Evolutionary conservation across 2,329 filamentous ascomycete genomes (phyloP).

Genomic region (Atkinsonella hypoxylon): DNA sequence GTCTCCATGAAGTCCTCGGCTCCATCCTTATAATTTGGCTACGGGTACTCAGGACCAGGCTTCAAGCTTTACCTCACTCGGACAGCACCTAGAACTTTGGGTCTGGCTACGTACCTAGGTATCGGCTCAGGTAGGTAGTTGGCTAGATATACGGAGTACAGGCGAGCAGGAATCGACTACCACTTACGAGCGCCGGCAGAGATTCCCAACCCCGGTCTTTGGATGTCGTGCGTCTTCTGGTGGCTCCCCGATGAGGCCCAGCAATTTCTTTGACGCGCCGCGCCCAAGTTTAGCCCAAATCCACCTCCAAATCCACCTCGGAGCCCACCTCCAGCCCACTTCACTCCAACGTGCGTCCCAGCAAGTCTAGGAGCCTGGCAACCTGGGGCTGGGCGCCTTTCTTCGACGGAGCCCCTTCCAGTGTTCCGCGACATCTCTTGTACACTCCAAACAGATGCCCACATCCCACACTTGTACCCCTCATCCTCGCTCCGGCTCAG

Average conservation of each 20-base stretch:
- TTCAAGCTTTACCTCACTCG: slow-evolving; percentile 1
- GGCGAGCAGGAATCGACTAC: neutral
- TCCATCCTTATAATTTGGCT: slow-evolving; percentile 3
- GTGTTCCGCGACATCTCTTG: slow-evolving; percentile 1
- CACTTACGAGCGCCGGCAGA: neutral
- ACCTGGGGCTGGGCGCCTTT: neutral
- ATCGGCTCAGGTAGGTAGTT: too few species aligned
- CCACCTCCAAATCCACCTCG: slow-evolving; percentile 5
- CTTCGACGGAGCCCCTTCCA: slow-evolving; percentile 1
- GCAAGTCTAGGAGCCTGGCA: slow-evolving; percentile 3
- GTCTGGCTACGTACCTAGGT: neutral
- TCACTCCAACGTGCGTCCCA: slow-evolving; percentile 1
- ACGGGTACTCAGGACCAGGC: neutral
- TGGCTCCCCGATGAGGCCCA: neutral
- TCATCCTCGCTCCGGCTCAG: slow-evolving; percentile 4
- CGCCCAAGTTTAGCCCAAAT: slow-evolving; percentile 6
- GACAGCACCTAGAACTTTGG: slow-evolving; percentile 2
- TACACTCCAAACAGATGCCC: neutral
- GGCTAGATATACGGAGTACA: too few species aligned
- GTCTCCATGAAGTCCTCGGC: slow-evolving; percentile 6
- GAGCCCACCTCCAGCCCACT: slow-evolving; percentile 4
- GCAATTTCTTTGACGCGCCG: neutral
- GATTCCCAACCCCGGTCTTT: neutral
- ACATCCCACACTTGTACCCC: slow-evolving; percentile 7
- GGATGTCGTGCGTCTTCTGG: slow-evolving; percentile 1